Percentiles rank a stretch among this genome's conserved stretches.
These are phyloP conservation scores for Populus pruinosa DNA, from an alignment of 345 rosid genomes.

Conservation along the genomic window DNA sequence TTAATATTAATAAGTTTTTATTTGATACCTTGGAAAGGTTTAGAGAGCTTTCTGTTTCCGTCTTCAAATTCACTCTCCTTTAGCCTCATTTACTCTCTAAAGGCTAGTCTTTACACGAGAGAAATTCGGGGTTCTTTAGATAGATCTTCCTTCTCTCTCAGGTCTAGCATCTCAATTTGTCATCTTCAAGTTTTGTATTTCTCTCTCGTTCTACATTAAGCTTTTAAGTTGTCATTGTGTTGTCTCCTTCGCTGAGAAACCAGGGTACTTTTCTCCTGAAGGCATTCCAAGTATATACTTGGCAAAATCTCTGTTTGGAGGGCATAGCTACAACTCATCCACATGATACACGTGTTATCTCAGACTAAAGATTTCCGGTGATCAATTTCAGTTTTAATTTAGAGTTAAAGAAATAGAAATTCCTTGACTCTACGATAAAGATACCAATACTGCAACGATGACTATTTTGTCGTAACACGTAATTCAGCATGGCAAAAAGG, in stretches of 20 bases:
- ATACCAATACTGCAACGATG: background rate
- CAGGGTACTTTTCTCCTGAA: background rate
- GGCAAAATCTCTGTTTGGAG: conserved; percentile 2
- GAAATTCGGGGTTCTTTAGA: conserved; percentile 19
- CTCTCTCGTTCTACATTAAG: background rate
- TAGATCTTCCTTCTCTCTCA: conserved; percentile 26
- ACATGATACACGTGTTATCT: conserved; percentile 1
- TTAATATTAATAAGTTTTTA: conserved; percentile 27
- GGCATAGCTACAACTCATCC: background rate
- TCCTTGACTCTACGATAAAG: background rate
- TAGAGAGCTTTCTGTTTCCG: background rate
- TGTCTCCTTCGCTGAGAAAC: background rate
- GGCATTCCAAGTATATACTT: conserved; percentile 21
- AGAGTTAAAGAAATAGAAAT: background rate
- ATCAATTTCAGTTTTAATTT: background rate
- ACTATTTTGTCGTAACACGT: background rate
- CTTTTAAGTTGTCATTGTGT: background rate
- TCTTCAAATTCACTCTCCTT: conserved; percentile 17
- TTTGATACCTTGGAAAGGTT: conserved; percentile 40
- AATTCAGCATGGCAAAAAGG: background rate
- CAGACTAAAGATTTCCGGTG: background rate
- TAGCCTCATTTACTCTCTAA: conserved; percentile 21
- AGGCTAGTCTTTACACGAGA: conserved; percentile 10
- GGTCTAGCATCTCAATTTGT: conserved; percentile 41
- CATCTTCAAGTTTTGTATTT: background rate